Base-by-base conservation (phyloP, 179 eudicot species). In the Spinacia oleracea region DNA sequence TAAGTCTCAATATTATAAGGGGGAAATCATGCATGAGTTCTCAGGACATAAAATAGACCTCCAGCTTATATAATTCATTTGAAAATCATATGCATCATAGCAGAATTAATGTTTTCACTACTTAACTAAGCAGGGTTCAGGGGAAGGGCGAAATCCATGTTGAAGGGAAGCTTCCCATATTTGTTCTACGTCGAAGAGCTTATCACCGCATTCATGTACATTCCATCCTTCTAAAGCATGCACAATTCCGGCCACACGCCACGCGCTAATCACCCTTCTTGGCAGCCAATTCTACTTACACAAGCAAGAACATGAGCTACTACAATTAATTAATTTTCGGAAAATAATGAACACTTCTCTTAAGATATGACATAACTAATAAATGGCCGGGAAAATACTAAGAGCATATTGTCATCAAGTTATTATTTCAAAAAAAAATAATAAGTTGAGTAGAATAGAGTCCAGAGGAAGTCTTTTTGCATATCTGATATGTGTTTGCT, bases 151-250 rank as follows among this genome's bases (percentile, higher is more conserved):
- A 77, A 92, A 92, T 21, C 97, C 97, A 75, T 91, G 92, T n/a
- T 55, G 78, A 75, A 91, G 88, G 48, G 86, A 62, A 72, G 93
- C 92, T 67, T 89, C 73, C 93, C 97, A 92, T 0, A 91, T 79
- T 67, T 83, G 85, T 25, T 85, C 84, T 43, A 82, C 73, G 68
- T 85, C 86, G 35, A 91, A 84, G 46, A 88, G 78, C 63, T 35
- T 45, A 25, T 85, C 73, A n/a, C 97, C 97, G 25, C 91, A 88
- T 73, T 92, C 97, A 29, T 88, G 80, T 16, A 74, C 83, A 14
- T 89, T 85, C 95, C 92, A 91, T 35, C 85, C 93, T 81, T 92
- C 93, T 16, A 91, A 71, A 8, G 91, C 93, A 29, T 92, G 97
- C 56, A 91, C 66, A 34, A 92, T 88, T 55, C 95, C 97, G 7